Evolutionary conservation across 139 green algal genomes (phyloP), one percentile per base, ranked within the genome.

Genomic region (Ettlia oleoabundans): DNA sequence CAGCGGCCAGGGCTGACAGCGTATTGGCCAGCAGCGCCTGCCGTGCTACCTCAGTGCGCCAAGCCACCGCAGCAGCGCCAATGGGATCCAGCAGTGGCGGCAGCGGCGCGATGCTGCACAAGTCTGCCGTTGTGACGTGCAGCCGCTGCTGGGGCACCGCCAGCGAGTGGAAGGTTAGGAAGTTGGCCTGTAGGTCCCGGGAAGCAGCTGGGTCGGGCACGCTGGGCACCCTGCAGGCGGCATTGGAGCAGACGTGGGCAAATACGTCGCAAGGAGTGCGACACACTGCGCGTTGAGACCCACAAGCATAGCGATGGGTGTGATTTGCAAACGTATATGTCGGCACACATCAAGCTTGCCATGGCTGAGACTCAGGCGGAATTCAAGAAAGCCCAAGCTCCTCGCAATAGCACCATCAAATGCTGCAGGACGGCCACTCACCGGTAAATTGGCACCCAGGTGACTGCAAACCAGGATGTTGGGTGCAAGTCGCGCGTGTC

Each of bases 391-490:
- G n/a, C n/a, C n/a, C n/a, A n/a, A n/a, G n/a, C n/a, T n/a, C n/a
- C n/a, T n/a, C n/a, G n/a, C n/a, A n/a, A n/a, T n/a, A n/a, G n/a
- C n/a, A n/a, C n/a, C n/a, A n/a, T n/a, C n/a, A 32, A 3, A 67
- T n/a, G 9, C 61, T 38, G 21, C 61, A 26, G n/a, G 2, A 15
- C 63, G 6, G 26, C 63, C 18, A 9, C 67, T 40, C 69, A 76
- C 69, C 73, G 51, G 64, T 89, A 87, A 21, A 89, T 42, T 18
- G 85, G 85, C 62, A 85, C 86, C 85, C 85, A 87, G 28, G 85
- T 84, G 30, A 89, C 63, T 24, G 77, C 80, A 28, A 79, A 76
- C 85, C 85, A 89, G 64, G 64, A 82, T 9, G 82, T 69, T 8
- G 82, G 81, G 71, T 89, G 81, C 32, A 89, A 33, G 64, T 84